Evolutionary conservation across 2,329 filamentous ascomycete genomes (phyloP), one percentile per base, ranked within the genome.

Genomic region (Thielaviopsis populi): DNA sequence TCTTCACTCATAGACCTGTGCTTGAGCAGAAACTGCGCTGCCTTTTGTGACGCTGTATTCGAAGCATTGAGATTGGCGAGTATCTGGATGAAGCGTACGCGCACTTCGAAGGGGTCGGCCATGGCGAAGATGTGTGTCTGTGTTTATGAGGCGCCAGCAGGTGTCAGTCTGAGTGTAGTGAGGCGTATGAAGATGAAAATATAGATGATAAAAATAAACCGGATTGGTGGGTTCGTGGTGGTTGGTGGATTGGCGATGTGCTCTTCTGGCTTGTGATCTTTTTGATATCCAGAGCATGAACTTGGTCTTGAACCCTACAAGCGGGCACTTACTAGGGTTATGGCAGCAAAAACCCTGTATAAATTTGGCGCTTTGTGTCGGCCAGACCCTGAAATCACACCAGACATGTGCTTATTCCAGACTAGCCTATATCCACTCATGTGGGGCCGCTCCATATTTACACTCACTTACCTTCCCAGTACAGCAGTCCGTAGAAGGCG

Each of bases 1-100:
- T 99, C 94, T 77, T 99, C 95, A 72, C 95, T 90, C 84, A 95
- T 89, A 70, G 97, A 91, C 68, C 85, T 85, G 76, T 96, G 89
- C 74, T 91, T 95, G 67, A 99, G 80, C 15, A 94, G 94, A 84
- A 95, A 99, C 73, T 91, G 87, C 33, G 94, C 92, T 2, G 91
- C 89, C 76, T 96, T 96, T 71, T 92, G 88, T 1, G 91, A 88
- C 15, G 91, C 92, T 15, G 87, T 88, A 65, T 94, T 87, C 4
- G 89, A 92, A 13, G 94, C 94, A 73, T 91, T 95, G 67, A 99
- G 84, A 73, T 94, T 89, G 69, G 95, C 87, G 27, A 99, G 83
- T 73, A 94, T 88, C 62, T 82, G 82, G 62, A 90, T 96, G 79
- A 99, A 99, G 75, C 91, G 91, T 83, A 99, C 91, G 72, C 94